Evolutionary conservation across 371 early-diverging fungal genomes (phyloP).

Genomic region (Vairimorpha necatrix): DNA sequence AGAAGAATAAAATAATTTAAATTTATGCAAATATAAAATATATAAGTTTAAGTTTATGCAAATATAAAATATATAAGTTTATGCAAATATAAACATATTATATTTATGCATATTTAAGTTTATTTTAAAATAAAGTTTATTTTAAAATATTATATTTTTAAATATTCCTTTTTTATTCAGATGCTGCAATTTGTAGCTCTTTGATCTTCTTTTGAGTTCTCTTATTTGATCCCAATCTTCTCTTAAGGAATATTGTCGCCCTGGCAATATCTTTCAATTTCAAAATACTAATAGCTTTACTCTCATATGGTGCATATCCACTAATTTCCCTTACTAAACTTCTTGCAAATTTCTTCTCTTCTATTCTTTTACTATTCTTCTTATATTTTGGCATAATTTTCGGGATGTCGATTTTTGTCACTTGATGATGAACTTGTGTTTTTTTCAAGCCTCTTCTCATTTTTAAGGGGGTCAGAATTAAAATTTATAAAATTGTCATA

Average conservation of each 20-base stretch:
- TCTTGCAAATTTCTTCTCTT: constrained; percentile 48
- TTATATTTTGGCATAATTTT: constrained; percentile 9
- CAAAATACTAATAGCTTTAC: constrained; percentile 62
- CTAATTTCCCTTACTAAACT: constrained; percentile 62
- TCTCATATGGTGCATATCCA: constrained; percentile 65
- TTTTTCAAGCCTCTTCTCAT: constrained; percentile 15
- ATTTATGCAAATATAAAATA: too few species aligned
- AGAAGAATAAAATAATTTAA: constrained; percentile 18
- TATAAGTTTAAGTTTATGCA: too few species aligned
- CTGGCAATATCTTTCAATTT: constrained; percentile 60
- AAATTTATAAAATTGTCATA: too few species aligned
- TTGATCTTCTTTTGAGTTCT: constrained; percentile 59
- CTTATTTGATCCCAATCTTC: constrained; percentile 60
- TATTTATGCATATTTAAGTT: too few species aligned
- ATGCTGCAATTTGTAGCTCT: constrained; percentile 27
- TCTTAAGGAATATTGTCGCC: constrained; percentile 64
- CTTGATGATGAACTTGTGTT: constrained; percentile 14
- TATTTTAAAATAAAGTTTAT: too few species aligned
- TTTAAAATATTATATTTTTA: too few species aligned
- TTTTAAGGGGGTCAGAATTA: neutral
- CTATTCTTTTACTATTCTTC: neutral
- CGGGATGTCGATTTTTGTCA: neutral
- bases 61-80: too few species aligned
- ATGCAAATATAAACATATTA: too few species aligned
- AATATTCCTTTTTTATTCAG: constrained; percentile 52